These are phyloP conservation scores for Trichoderma sp. DNA, from an alignment of 2,329 filamentous ascomycete genomes.

Conservation along the genomic window DNA sequence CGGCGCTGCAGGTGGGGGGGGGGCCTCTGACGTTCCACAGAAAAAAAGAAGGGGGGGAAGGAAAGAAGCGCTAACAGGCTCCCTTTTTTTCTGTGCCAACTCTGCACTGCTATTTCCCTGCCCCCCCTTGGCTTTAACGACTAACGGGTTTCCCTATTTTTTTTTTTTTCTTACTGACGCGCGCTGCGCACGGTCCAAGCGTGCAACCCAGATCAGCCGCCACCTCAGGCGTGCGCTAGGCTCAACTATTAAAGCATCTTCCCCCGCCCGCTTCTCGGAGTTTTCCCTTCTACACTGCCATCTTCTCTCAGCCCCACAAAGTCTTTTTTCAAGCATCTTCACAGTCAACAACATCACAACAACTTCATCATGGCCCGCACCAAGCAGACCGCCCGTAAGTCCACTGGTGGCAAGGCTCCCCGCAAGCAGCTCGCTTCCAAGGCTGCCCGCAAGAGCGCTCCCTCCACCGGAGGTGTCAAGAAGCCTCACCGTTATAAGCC, in stretches of 20 bases:
- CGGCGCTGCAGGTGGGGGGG: background rate
- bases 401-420: slow-evolving; percentile 74
- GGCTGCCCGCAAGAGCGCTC: slow-evolving; percentile 96
- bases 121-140: background rate
- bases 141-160: background rate
- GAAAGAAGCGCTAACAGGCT: slow-evolving; percentile 4
- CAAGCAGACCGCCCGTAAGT: slow-evolving; percentile 71
- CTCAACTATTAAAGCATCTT: slow-evolving; percentile 42
- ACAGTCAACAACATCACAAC: slow-evolving; percentile 32
- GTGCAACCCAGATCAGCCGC: slow-evolving; percentile 38
- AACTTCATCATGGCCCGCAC: slow-evolving; percentile 60
- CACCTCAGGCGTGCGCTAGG: slow-evolving; percentile 28
- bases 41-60: background rate
- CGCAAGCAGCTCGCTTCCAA: slow-evolving; percentile 99
- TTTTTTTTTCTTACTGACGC: slow-evolving; percentile 19
- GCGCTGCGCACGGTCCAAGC: slow-evolving; percentile 27
- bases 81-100: slow-evolving; percentile 20
- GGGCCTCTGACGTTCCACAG: background rate
- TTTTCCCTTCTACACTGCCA: slow-evolving; percentile 44
- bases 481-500: slow-evolving; percentile 90
- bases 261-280: slow-evolving; percentile 41
- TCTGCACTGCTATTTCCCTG: background rate
- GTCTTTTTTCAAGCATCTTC: slow-evolving; percentile 26
- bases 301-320: slow-evolving; percentile 29
- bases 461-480: slow-evolving; percentile 95